Conservation (phyloP, 352 stramenopile species). For the Phytopythium boreale region DNA sequence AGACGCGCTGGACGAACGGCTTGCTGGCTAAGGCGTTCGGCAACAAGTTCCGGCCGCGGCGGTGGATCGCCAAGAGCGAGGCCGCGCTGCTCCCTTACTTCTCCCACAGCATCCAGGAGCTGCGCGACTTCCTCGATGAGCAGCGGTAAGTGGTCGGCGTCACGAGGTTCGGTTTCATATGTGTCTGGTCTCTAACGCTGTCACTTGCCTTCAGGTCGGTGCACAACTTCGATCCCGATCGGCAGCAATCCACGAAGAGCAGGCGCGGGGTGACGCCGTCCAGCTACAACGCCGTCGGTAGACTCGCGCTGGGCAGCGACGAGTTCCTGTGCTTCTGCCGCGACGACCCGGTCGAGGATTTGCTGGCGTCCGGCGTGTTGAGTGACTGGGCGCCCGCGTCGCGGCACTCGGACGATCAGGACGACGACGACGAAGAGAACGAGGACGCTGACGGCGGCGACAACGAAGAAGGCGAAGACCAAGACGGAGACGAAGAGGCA, state of each 20-base stretch:
- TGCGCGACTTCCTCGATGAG: constrained; percentile 53
- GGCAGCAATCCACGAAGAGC: neutral
- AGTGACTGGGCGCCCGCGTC: neutral
- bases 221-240: constrained; percentile 6
- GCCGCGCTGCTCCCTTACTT: constrained; percentile 64
- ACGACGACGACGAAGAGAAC: constrained; percentile 30
- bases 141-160: constrained; percentile 29
- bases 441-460: neutral
- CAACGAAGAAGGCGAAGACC: neutral
- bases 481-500: neutral
- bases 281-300: neutral
- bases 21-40: constrained; percentile 57
- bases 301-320: neutral
- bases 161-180: neutral
- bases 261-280: neutral
- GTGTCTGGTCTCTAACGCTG: neutral
- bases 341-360: constrained; percentile 2
- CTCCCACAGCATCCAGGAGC: constrained; percentile 53
- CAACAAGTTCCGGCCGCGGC: constrained; percentile 50
- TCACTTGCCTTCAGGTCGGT: neutral
- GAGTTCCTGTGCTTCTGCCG: constrained; percentile 6
- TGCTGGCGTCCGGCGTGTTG: constrained; percentile 6
- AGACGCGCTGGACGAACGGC: constrained; percentile 39
- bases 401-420: constrained; percentile 19
- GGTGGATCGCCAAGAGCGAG: constrained; percentile 57